phyloP scores from a whole-genome alignment of 1,139 yeast species.

The Yamadazyma atlantica region DNA sequence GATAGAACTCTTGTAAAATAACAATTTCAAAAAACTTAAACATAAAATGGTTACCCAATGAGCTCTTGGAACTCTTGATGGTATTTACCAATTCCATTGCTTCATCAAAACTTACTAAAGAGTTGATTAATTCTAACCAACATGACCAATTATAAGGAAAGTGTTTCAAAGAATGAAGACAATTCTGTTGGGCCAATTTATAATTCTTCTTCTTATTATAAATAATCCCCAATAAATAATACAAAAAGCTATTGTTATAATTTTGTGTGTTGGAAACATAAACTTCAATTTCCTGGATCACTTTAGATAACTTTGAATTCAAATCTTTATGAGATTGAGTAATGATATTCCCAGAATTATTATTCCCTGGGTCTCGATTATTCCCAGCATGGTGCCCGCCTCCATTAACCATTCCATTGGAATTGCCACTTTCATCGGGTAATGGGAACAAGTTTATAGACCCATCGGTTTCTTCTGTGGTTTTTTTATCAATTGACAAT shows the following conservation, averaged over 20 bases:
- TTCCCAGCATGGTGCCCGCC: conserved; percentile 11
- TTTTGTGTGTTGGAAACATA: conserved; percentile 22
- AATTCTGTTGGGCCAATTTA: conserved; percentile 55
- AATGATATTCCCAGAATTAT: conserved; percentile 7
- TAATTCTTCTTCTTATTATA: conserved; percentile 62
- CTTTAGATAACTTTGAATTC: conserved; percentile 36
- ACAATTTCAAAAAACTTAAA: conserved; percentile 67
- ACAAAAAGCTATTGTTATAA: conserved; percentile 57
- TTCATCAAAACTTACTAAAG: conserved; percentile 65
- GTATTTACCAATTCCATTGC: conserved; percentile 48
- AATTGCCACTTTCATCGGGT: conserved; percentile 5
- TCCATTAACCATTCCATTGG: conserved; percentile 11
- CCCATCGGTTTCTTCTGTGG: conserved; percentile 74
- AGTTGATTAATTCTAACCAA: conserved; percentile 79
- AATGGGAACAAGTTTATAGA: conserved; percentile 32
- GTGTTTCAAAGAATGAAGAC: conserved; percentile 55
- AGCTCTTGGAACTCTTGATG: conserved; percentile 26
- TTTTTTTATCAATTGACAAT: conserved; percentile 71
- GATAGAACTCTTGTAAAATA: conserved; percentile 78
- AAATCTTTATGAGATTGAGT: conserved; percentile 18
- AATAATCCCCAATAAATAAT: conserved; percentile 68
- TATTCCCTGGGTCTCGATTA: conserved; percentile 2
- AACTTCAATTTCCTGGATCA: conserved; percentile 42
- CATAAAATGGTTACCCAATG: conserved; percentile 46
- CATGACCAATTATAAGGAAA: conserved; percentile 94